Evolutionary conservation across 176 grass and related monocot genomes (phyloP), one percentile per base, ranked within the genome.

Genomic region (Phragmites australis): DNA sequence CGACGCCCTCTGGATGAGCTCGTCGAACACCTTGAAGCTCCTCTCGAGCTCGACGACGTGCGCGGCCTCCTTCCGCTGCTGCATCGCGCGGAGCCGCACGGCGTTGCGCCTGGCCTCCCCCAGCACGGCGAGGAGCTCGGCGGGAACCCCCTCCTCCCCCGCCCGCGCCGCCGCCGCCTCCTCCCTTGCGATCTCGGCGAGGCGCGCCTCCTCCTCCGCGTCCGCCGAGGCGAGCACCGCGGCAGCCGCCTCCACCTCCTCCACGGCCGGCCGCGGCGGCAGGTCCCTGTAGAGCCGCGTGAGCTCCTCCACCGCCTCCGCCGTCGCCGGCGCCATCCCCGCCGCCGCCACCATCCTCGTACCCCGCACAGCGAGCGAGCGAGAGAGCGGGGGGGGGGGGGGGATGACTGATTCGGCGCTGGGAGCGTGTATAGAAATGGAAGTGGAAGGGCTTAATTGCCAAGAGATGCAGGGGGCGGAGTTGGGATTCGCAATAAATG

Each of bases 61-160:
- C 60, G 83, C 80, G 29, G 92, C 92, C 74, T 98, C 95, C 92
- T 91, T 98, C 47, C 92, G 81, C 90, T 93, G 92, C 82, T 86
- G 88, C 70, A 83, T 73, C 49, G 83, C 72, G 69, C 87, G 83
- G 45, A 98, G 78, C 21, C 62, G 34, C 65, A 93, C 63, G 69
- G 79, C 76, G 69, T 90, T 94, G 87, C 69, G 89, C 88, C 80
- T 89, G 1, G 84, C 92, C 86, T 98, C 95, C 68, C 83, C 75
- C 29, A 90, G 82, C 65, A 98, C 83, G 31, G 83, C 65, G 82
- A 93, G 75, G 25, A 97, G 86, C 74, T 94, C 90, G 13, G 82
- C 85, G 1, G 92, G 83, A 2, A 87, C 88, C 46, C 75, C 90
- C 1, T 83, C 54, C 65, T 78, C 76, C 44, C 57, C 53, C 45